Percentiles rank a stretch among this genome's conserved stretches.
Conservation (phyloP, 108 stramenopile genomes). For the Cylindrotheca fusiformis region DNA sequence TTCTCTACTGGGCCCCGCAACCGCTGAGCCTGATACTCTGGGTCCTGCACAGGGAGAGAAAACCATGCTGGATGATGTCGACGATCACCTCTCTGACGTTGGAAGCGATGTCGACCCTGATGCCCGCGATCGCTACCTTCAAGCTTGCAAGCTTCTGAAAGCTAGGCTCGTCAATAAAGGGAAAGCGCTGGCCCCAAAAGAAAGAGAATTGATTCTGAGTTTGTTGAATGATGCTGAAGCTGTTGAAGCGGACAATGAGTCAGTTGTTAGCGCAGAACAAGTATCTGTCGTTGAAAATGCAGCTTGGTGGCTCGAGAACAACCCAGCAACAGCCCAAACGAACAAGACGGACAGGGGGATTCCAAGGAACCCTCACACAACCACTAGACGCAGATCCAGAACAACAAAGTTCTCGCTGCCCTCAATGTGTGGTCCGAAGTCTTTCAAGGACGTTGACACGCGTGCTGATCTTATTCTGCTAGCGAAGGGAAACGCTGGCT, state of each 20-base stretch:
- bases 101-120: conserved; percentile 32
- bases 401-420: neutral
- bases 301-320: conserved; percentile 9
- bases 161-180: conserved; percentile 25
- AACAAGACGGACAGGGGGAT: neutral
- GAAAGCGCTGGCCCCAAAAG: conserved; percentile 5
- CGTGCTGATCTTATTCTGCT: neutral
- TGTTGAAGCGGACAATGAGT: neutral
- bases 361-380: neutral
- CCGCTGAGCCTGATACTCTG: too few relatives aligned
- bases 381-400: neutral
- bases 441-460: neutral
- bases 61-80: neutral
- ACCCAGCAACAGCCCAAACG: conserved; percentile 10
- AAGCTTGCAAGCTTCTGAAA: conserved; percentile 42
- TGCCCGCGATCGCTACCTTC: conserved; percentile 31
- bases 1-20: too few relatives aligned
- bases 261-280: conserved; percentile 17
- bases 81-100: conserved; percentile 35
- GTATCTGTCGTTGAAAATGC: conserved; percentile 28
- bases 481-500: neutral
- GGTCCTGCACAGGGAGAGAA: too few relatives aligned
- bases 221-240: conserved; percentile 21
- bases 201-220: conserved; percentile 26
- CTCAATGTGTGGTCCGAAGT: neutral